Percentiles rank a stretch among this genome's conserved stretches.
Conservation (phyloP, 2,329 filamentous ascomycete species). For the Meredithiella fracta region DNA sequence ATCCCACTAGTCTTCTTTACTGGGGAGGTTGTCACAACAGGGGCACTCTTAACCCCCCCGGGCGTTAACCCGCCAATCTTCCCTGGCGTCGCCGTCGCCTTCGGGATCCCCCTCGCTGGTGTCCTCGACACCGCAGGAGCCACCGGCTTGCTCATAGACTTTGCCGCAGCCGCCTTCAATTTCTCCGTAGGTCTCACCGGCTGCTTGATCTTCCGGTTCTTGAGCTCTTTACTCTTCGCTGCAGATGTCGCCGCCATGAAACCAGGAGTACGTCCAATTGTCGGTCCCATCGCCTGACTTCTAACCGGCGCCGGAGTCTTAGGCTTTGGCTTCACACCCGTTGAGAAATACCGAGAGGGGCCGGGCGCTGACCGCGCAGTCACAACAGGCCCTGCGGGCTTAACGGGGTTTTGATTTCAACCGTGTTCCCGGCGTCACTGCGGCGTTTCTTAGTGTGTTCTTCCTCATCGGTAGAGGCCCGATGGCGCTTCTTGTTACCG, state of each 20-base stretch:
- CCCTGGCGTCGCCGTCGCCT: background rate
- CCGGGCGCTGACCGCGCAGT: constrained; percentile 1
- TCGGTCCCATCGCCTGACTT: background rate
- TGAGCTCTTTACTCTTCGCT: constrained; percentile 10
- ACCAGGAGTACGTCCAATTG: constrained; percentile 5
- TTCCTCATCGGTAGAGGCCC: constrained; percentile 36
- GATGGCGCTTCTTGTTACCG: constrained; percentile 47
- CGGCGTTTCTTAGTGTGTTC: constrained; percentile 47
- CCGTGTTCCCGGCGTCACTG: constrained; percentile 30
- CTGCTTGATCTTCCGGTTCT: constrained; percentile 12
- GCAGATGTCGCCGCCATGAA: constrained; percentile 11
- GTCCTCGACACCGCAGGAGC: background rate
- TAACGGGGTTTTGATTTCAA: constrained; percentile 34
- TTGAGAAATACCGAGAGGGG: constrained; percentile 16
- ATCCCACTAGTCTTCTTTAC: background rate
- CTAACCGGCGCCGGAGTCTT: constrained; percentile 7
- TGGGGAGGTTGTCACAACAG: background rate
- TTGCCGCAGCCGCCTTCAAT: constrained; percentile 4
- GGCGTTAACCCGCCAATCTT: background rate
- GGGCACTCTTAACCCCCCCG: constrained; percentile 1
- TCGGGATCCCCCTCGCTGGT: background rate
- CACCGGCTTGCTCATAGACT: background rate
- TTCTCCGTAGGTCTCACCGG: constrained; percentile 13
- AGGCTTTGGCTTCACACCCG: constrained; percentile 18
- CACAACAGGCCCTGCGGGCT: background rate